phyloP scores from a whole-genome alignment of 2,329 filamentous ascomycete genomes.

The Botrytis aclada region DNA sequence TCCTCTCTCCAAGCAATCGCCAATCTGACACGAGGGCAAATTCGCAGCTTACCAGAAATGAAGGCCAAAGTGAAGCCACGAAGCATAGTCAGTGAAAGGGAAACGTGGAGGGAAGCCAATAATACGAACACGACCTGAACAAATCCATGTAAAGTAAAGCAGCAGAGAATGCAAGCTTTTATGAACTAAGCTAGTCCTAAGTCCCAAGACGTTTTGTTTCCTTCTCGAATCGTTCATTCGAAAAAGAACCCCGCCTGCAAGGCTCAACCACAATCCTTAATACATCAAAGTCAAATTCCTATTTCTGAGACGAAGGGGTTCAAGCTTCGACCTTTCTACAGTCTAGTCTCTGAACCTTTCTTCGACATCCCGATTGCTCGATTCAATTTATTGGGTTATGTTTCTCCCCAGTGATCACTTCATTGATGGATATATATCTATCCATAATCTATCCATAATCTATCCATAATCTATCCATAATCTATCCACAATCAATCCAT shows the following conservation, averaged over 20 bases:
- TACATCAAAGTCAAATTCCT: neutral
- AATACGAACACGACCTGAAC: neutral
- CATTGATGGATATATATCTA: neutral
- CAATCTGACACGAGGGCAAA: constrained; percentile 10
- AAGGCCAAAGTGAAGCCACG: neutral
- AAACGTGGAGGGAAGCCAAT: neutral
- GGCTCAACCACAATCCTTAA: neutral
- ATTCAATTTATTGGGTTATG: neutral
- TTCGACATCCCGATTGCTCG: neutral
- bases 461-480: neutral
- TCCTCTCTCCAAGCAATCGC: neutral
- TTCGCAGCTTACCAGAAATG: neutral
- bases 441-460: neutral
- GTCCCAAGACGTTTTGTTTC: neutral
- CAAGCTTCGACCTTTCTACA: neutral
- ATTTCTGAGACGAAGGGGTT: neutral
- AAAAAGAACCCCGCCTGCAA: neutral
- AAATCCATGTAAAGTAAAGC: neutral
- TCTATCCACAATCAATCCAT: too few relatives aligned
- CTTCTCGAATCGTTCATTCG: neutral
- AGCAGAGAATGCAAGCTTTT: neutral
- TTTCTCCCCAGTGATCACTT: neutral
- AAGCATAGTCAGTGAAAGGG: neutral
- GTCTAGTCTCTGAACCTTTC: neutral
- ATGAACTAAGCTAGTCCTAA: neutral